Percentiles rank a stretch among this genome's conserved stretches.
phyloP scores from a whole-genome alignment of 768 basidiomycete genomes.

The Russula ochroleuca region DNA sequence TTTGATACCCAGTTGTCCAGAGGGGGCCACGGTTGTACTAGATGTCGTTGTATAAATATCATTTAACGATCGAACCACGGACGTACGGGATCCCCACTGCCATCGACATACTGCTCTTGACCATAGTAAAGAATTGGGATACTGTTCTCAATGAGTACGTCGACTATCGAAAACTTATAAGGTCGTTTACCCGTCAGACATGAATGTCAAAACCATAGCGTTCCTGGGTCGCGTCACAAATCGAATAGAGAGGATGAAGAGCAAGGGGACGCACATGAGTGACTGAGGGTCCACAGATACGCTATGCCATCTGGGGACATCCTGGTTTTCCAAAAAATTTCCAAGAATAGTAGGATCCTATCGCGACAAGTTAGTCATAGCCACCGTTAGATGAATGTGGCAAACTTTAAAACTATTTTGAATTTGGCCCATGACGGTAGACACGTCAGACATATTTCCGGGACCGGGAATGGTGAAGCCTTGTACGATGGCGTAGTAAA shows the following conservation, averaged over 20 bases:
- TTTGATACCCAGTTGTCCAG: constrained; percentile 63
- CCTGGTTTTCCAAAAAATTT: constrained; percentile 79
- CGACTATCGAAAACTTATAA: neutral
- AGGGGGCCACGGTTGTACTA: constrained; percentile 73
- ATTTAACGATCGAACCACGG: constrained; percentile 1
- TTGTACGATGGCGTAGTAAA: constrained; percentile 58
- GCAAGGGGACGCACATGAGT: constrained; percentile 47
- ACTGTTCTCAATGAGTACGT: constrained; percentile 29
- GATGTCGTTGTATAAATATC: constrained; percentile 9
- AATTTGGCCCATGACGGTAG: constrained; percentile 48
- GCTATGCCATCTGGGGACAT: constrained; percentile 70
- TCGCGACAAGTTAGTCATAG: neutral
- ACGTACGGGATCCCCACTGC: constrained; percentile 60
- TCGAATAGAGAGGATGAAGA: neutral
- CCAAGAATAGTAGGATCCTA: constrained; percentile 48
- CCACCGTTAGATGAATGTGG: too few relatives aligned
- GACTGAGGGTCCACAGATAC: constrained; percentile 67
- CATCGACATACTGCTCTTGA: constrained; percentile 68
- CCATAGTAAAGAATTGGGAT: constrained; percentile 82
- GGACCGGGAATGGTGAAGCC: constrained; percentile 70
- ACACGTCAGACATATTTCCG: constrained; percentile 55
- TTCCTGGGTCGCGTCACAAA: constrained; percentile 43
- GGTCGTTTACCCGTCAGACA: constrained; percentile 56
- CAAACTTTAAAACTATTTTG: constrained; percentile 49
- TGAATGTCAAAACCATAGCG: constrained; percentile 68